These are phyloP conservation scores for Zasmidium citrigriseum DNA, from an alignment of 2,329 filamentous ascomycete genomes.

Conservation along the genomic window DNA sequence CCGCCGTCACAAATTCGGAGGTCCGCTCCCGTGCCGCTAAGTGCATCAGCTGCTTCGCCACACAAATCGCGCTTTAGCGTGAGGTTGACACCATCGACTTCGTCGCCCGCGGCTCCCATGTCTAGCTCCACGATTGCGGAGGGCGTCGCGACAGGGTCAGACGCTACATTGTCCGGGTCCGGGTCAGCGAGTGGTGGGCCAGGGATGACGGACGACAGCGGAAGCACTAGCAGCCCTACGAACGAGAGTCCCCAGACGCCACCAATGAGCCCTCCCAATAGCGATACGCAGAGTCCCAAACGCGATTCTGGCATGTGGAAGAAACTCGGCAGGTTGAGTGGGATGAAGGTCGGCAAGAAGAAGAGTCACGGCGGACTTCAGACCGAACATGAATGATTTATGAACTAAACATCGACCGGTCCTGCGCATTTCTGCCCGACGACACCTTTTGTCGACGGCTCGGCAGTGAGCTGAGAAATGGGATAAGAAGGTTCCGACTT, in stretches of 20 bases:
- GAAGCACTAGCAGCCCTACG: conserved; percentile 55
- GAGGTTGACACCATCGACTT: conserved; percentile 36
- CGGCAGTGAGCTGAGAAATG: too few relatives aligned
- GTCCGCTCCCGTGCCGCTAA: conserved; percentile 35
- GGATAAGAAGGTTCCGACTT: background rate
- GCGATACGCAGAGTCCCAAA: conserved; percentile 33
- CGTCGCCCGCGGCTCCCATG: conserved; percentile 25
- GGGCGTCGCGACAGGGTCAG: conserved; percentile 19
- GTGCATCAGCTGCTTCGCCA: conserved; percentile 31
- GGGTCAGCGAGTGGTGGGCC: conserved; percentile 43
- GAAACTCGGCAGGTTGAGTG: conserved; percentile 39
- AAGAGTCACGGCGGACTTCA: conserved; percentile 34
- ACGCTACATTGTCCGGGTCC: conserved; percentile 28
- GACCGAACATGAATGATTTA: conserved; percentile 19
- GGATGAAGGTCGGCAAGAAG: conserved; percentile 38
- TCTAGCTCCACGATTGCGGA: conserved; percentile 17
- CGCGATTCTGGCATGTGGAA: conserved; percentile 41
- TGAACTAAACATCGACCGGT: background rate
- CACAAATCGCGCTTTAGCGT: conserved; percentile 35
- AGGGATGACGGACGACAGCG: conserved; percentile 65
- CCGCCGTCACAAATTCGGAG: conserved; percentile 27
- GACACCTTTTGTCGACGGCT: background rate
- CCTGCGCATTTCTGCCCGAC: background rate
- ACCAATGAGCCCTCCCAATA: conserved; percentile 67
- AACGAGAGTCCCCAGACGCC: conserved; percentile 67